Evolutionary conservation across 768 basidiomycete genomes (phyloP).

Genomic region (Polyporus arcularius): DNA sequence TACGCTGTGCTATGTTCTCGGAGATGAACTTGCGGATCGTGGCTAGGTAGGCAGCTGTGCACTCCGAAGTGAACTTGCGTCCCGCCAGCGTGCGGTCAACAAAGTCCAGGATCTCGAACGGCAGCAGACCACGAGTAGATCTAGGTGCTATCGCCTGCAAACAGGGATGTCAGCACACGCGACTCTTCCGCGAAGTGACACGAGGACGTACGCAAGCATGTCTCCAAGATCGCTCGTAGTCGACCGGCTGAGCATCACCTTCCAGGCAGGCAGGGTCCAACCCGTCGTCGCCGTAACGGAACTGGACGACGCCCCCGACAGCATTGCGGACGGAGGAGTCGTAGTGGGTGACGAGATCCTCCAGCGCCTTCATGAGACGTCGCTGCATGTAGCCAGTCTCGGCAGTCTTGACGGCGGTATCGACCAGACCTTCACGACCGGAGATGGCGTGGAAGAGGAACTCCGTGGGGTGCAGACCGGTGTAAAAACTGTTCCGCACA

Average conservation of each 20-base stretch:
- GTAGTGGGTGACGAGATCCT: conserved; percentile 95
- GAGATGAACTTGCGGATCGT: conserved; percentile 72
- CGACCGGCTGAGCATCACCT: conserved; percentile 92
- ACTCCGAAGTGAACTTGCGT: conserved; percentile 66
- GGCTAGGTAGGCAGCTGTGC: conserved; percentile 68
- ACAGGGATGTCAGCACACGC: background rate
- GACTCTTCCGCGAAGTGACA: background rate
- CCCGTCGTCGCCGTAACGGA: conserved; percentile 95
- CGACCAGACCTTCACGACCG: conserved; percentile 96
- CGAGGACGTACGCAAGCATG: conserved; percentile 67
- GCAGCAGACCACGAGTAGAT: conserved; percentile 66
- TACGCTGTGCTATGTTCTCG: conserved; percentile 61
- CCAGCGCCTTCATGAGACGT: conserved; percentile 97
- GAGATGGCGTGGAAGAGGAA: conserved; percentile 99
- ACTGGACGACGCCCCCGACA: conserved; percentile 93
- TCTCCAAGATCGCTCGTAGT: conserved; percentile 83
- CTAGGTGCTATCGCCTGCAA: conserved; percentile 64
- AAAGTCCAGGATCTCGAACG: conserved; percentile 82
- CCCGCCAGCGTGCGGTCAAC: conserved; percentile 61
- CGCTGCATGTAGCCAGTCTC: conserved; percentile 99
- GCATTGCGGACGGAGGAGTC: conserved; percentile 96
- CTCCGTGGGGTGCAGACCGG: conserved; percentile 88
- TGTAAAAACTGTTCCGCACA: conserved; percentile 96
- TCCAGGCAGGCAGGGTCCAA: conserved; percentile 96
- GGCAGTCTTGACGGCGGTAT: conserved; percentile 99